Percentiles rank a stretch among this genome's conserved stretches.
These are phyloP conservation scores for Penicillium arizonense DNA, from an alignment of 495 filamentous ascomycete species.

Conservation along the genomic window DNA sequence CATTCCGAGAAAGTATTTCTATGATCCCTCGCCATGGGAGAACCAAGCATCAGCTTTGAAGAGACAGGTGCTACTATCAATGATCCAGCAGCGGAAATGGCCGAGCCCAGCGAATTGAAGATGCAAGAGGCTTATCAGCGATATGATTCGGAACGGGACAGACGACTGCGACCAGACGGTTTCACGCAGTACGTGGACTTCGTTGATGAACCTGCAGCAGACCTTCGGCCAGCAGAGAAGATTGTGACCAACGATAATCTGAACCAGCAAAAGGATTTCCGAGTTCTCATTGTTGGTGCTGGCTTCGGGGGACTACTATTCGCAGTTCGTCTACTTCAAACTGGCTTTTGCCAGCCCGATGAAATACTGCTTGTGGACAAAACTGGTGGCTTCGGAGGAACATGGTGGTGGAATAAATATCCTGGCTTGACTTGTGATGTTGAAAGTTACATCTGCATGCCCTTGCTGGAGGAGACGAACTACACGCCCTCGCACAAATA, in stretches of 20 bases:
- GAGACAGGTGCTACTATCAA: too few species aligned
- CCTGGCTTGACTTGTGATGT: slow-evolving; percentile 35
- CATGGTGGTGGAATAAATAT: slow-evolving; percentile 48
- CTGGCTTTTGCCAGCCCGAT: slow-evolving; percentile 32
- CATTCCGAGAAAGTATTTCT: too few species aligned
- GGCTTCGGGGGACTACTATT: slow-evolving; percentile 49
- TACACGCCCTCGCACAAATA: slow-evolving; percentile 49
- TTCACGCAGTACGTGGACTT: not conserved
- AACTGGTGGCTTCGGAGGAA: slow-evolving; percentile 43
- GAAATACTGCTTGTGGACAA: slow-evolving; percentile 52
- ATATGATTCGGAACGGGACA: slow-evolving; percentile 3
- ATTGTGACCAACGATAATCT: not conserved
- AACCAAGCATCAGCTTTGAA: too few species aligned
- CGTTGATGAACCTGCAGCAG: too few species aligned
- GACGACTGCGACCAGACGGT: slow-evolving; percentile 2
- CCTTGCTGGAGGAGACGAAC: slow-evolving; percentile 59
- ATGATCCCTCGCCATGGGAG: too few species aligned
- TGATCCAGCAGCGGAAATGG: too few species aligned
- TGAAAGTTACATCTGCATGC: slow-evolving; percentile 41
- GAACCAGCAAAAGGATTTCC: not conserved
- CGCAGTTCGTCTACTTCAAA: slow-evolving; percentile 49
- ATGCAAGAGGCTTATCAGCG: too few species aligned
- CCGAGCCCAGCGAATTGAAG: too few species aligned
- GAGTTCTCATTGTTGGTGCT: slow-evolving; percentile 44
- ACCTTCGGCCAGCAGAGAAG: too few species aligned